Base-by-base conservation (phyloP, 2,329 filamentous ascomycete species). In the Colletotrichum sp. region DNA sequence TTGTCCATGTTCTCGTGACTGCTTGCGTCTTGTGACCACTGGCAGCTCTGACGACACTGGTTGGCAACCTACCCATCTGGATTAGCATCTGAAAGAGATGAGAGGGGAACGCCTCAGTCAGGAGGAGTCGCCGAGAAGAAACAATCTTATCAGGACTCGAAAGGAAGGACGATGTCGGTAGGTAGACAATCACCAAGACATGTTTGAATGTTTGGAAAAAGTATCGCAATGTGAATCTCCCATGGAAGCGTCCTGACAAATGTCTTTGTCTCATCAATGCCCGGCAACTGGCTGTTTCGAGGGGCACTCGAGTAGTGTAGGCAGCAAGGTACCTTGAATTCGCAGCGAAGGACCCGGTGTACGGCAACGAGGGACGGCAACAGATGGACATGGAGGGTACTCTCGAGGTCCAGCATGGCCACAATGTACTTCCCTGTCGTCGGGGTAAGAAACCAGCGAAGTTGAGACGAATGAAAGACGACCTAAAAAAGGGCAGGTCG, bases 231-330 rank as follows among this genome's bases (percentile, higher is more conserved):
- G 28, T 32, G 28, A 61, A 66, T 74, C 27, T 48, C 48, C 57
- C 57, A 64, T 67, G 68, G 72, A 67, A 65, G 72, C 28, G 28
- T 52, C 25, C n/a, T 61, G 68, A 61, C 63, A 64, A 75, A 68
- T 68, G 63, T 44, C 63, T 61, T 32, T 48, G 69, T 75, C 63
- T 72, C 63, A 22, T 57, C 32, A 63, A 71, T 71, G 69, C 63
- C 22, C 48, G 72, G 72, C 60, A 27, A 32, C 44, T 44, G 34
- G 27, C 57, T 57, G 57, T 68, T 63, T 64, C 69, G 52, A 70
- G 22, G n/a, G 44, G 19, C 44, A 48, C 44, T 48, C 44, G 44
- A 48, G 44, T 48, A 48, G 44, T 22, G 44, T 22, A 48, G 44
- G 44, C 44, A 48, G 44, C 44, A 48, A 22, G 44, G 44, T 48